A percentile compares a stretch with the other conserved stretches of the same genome.
These are phyloP conservation scores for Athelia sp. DNA, from an alignment of 1,284 basidiomycete genomes.

Conservation along the genomic window DNA sequence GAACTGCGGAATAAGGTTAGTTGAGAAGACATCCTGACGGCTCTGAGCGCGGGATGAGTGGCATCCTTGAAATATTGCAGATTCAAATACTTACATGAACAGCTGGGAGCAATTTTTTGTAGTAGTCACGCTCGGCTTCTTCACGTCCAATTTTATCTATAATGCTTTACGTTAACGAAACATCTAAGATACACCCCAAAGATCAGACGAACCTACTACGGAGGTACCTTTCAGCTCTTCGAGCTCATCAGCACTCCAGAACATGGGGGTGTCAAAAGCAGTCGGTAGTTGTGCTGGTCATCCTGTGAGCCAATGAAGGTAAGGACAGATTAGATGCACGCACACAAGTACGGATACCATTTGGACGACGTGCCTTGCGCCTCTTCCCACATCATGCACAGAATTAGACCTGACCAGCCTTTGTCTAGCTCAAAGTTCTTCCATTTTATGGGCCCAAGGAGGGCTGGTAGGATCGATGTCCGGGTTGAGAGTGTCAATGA, in stretches of 20 bases:
- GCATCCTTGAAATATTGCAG: not conserved
- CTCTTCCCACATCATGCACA: constrained; percentile 95
- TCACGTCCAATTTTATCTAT: constrained; percentile 83
- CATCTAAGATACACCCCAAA: constrained; percentile 4
- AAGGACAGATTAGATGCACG: constrained; percentile 18
- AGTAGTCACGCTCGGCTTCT: constrained; percentile 79
- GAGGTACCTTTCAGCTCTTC: constrained; percentile 79
- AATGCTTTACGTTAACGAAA: constrained; percentile 4
- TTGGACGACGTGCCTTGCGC: constrained; percentile 50
- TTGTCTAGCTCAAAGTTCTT: constrained; percentile 47
- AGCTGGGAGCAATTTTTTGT: constrained; percentile 58
- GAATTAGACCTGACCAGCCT: constrained; percentile 86
- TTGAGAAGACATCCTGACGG: constrained; percentile 68
- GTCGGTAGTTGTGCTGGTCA: constrained; percentile 59
- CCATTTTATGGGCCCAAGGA: constrained; percentile 63
- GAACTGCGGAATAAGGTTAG: constrained; percentile 36
- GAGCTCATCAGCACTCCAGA: constrained; percentile 79
- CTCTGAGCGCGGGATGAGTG: constrained; percentile 34
- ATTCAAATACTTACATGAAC: constrained; percentile 44
- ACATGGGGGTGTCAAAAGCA: constrained; percentile 90
- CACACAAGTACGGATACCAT: constrained; percentile 72
- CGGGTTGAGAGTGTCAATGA: constrained; percentile 73
- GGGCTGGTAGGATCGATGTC: constrained; percentile 62
- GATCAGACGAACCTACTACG: constrained; percentile 66
- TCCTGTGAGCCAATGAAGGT: not conserved